Percentiles rank a stretch among this genome's conserved stretches.
These are phyloP conservation scores for Diaporthe sp. DNA, from an alignment of 2,329 filamentous ascomycete species.

Conservation along the genomic window DNA sequence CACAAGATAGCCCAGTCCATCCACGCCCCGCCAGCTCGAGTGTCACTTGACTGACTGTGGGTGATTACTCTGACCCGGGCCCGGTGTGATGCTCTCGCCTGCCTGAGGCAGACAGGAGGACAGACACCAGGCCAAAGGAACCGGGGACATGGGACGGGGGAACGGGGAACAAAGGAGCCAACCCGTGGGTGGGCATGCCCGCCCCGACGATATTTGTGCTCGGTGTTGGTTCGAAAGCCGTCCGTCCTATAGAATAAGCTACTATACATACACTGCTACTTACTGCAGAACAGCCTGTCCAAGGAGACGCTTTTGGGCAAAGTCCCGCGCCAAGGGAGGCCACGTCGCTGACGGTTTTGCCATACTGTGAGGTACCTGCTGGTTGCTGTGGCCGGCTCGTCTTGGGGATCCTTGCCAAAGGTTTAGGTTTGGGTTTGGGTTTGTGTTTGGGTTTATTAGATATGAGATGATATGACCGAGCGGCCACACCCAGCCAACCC, in stretches of 20 bases:
- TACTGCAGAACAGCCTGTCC: background rate
- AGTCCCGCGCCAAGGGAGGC: background rate
- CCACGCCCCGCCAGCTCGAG: background rate
- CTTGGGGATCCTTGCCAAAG: background rate
- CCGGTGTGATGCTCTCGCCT: background rate
- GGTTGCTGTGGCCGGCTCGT: background rate
- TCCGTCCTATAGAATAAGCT: background rate
- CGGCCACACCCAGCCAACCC: background rate
- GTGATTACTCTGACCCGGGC: background rate
- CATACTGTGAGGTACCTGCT: slow-evolving; percentile 8
- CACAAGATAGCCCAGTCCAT: background rate
- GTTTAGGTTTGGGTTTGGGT: background rate
- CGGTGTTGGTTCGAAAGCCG: background rate
- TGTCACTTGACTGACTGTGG: background rate
- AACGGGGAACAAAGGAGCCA: background rate
- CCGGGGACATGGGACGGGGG: background rate
- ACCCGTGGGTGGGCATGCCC: background rate
- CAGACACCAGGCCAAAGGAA: background rate
- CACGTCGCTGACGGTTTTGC: background rate
- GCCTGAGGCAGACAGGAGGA: background rate
- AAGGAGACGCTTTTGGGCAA: background rate
- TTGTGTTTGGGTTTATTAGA: background rate
- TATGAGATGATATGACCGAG: background rate
- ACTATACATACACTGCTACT: background rate
- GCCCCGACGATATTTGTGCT: background rate